These are phyloP conservation scores for Hymenoscyphus salicellus DNA, from an alignment of 2,329 filamentous ascomycete species.

Conservation along the genomic window DNA sequence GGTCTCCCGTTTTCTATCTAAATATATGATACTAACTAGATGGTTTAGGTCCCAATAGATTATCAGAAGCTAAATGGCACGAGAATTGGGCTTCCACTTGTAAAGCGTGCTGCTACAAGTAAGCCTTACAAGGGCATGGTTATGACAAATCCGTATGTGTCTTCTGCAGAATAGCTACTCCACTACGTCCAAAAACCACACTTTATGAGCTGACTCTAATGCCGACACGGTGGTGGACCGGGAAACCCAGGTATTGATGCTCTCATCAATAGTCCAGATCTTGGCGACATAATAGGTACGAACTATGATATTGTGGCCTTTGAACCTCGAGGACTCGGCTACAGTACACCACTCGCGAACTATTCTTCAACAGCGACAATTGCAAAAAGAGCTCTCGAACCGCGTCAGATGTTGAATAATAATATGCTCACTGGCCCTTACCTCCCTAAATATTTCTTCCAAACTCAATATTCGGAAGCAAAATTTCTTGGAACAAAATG, in stretches of 20 bases:
- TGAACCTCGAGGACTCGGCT: background rate
- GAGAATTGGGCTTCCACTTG: background rate
- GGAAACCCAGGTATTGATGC: background rate
- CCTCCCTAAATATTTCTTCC: background rate
- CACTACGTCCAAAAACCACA: background rate
- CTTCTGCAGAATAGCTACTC: background rate
- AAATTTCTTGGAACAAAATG: background rate
- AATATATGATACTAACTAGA: background rate
- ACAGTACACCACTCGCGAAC: background rate
- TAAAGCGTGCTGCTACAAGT: background rate
- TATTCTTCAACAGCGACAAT: background rate
- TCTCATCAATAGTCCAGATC: background rate
- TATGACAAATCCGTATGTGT: background rate
- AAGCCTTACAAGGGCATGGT: background rate
- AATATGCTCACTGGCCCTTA: background rate
- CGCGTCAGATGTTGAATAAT: too few relatives aligned
- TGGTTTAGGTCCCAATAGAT: background rate
- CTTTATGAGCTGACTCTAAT: background rate
- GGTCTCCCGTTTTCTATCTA: background rate
- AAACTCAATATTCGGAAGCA: background rate
- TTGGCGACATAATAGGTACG: background rate
- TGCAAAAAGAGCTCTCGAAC: too few relatives aligned
- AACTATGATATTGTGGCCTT: background rate
- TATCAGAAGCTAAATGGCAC: background rate
- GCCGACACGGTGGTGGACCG: background rate